Base-by-base conservation (phyloP, 495 filamentous ascomycete species). In the Entonaema liquescens region DNA sequence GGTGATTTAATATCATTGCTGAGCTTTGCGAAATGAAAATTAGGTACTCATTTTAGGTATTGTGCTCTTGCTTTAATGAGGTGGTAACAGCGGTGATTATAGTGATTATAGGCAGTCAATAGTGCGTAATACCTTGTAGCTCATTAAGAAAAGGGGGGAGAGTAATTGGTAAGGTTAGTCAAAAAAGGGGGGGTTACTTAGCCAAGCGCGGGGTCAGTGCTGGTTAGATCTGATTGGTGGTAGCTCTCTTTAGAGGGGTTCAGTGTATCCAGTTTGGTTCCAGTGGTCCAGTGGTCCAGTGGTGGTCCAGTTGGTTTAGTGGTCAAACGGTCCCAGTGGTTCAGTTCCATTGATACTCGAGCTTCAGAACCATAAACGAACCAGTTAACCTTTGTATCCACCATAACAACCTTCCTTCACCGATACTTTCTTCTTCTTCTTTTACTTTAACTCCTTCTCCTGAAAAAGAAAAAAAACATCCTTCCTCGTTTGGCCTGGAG, bases 401-500 rank as follows among this genome's bases (percentile, higher is more conserved):
- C 73, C 60, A 64, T 57, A 65, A 62, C 40, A 28, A 73, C 58
- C 53, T 64, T 59, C 50, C 55, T 70, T 65, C 73, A 73, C 70
- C 73, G 70, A 73, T 73, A 70, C 70, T 73, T 75, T 65, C 64
- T 19, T 62, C 52, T 56, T 59, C 31, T 9, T 33, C 31, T 7
- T 33, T 33, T 33, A 33, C 35, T 64, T 25, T 50, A 23, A 19
- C 13, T 35, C 29, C 53, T 52, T 62, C 52, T 40, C 57, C 17
- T 56, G n/a, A n/a, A n/a, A n/a, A n/a, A n/a, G n/a, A n/a, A n/a
- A n/a, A n/a, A 67, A 66, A 66, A 59, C 59, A 50, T 35, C 50
- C 44, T 65, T 70, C 50, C 35, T 54, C 57, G 63, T 70, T 72
- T 71, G 68, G 66, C 74, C 72, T 74, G 65, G 73, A 52, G 73